Evolutionary conservation across 2,329 filamentous ascomycete genomes (phyloP).

Genomic region (Microsporum audouinii): DNA sequence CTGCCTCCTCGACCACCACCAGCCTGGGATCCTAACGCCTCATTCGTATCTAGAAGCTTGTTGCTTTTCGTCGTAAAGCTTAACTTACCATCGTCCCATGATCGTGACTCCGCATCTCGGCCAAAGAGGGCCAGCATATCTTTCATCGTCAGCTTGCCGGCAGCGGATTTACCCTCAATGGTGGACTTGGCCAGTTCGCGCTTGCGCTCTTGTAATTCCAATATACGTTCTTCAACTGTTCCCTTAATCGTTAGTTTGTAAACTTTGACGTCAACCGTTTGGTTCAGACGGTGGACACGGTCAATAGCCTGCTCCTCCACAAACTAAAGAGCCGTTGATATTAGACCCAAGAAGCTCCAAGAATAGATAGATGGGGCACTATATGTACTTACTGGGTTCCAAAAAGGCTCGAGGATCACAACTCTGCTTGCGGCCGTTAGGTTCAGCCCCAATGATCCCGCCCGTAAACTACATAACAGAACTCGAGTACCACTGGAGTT

Average conservation of each 20-base stretch:
- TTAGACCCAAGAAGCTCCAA: background rate
- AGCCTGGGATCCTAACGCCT: conserved; percentile 9
- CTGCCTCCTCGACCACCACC: background rate
- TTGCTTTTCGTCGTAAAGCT: conserved; percentile 19
- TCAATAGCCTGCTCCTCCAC: conserved; percentile 99
- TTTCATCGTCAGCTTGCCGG: conserved; percentile 77
- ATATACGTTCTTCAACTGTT: conserved; percentile 85
- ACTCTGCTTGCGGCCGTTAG: conserved; percentile 87
- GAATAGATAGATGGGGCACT: background rate
- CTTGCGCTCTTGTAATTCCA: conserved; percentile 92
- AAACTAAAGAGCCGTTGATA: conserved; percentile 45
- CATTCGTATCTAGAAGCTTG: conserved; percentile 20
- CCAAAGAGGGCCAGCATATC: conserved; percentile 89
- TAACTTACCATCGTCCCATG: conserved; percentile 26
- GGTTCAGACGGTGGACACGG: conserved; percentile 93
- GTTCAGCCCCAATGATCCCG: conserved; percentile 84
- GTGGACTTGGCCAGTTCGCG: conserved; percentile 80
- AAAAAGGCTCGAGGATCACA: conserved; percentile 93
- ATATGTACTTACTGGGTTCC: conserved; percentile 66
- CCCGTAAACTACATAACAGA: conserved; percentile 85
- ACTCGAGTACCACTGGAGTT: conserved; percentile 65
- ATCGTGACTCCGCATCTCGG: conserved; percentile 49
- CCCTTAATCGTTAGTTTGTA: conserved; percentile 83
- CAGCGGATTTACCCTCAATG: conserved; percentile 66
- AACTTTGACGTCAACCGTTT: conserved; percentile 86